Percentiles rank a stretch among this genome's conserved stretches.
Conservation (phyloP, 129 eudicot genomes). For the Flaveria trinervia region DNA sequence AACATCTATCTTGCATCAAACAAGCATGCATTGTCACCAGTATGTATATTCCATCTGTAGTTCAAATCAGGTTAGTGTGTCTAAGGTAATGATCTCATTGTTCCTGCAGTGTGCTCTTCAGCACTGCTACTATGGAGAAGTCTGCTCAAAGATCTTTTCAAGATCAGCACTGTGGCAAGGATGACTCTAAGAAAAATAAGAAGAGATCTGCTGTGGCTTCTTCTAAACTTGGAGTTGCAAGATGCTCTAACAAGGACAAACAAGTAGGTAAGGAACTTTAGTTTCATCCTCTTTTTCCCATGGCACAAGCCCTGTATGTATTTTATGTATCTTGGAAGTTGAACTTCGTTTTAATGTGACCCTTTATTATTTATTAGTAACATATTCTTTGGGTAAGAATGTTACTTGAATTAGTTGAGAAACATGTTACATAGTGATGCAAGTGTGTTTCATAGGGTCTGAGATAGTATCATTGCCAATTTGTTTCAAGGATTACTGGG, state of each 20-base stretch:
- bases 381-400: slow-evolving; percentile 1
- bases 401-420: slow-evolving; percentile 4
- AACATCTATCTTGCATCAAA: background rate
- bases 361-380: background rate
- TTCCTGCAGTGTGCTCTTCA: slow-evolving; percentile 9
- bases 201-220: slow-evolving; percentile 27
- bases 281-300: background rate
- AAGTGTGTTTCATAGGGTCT: background rate
- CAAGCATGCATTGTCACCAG: slow-evolving; percentile 3
- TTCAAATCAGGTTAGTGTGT: background rate
- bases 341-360: background rate
- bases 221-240: slow-evolving; percentile 28
- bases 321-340: slow-evolving; percentile 7
- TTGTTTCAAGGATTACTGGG: slow-evolving; percentile 1
- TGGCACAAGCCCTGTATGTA: background rate
- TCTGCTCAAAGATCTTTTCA: background rate
- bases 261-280: slow-evolving; percentile 28
- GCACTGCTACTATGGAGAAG: slow-evolving; percentile 24
- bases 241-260: slow-evolving; percentile 30
- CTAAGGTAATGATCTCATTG: slow-evolving; percentile 3
- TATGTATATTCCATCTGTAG: background rate
- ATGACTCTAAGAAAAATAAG: slow-evolving; percentile 13
- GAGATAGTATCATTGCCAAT: background rate
- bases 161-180: background rate
- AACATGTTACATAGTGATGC: background rate